Evolutionary conservation across 345 rosid genomes (phyloP).

Genomic region (Euclidium syriacum): DNA sequence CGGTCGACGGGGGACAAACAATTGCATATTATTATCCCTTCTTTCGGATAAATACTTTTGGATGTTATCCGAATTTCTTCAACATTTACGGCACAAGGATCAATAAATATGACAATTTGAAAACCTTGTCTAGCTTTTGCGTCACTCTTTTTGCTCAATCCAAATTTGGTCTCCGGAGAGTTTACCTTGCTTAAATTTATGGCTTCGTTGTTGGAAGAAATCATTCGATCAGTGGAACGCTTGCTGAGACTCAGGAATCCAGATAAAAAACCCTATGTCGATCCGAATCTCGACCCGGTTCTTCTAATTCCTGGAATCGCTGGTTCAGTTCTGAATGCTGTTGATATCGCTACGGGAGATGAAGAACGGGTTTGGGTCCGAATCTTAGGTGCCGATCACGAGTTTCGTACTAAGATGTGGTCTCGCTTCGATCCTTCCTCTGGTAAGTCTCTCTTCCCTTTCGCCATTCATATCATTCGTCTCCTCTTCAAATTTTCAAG

Average conservation of each 20-base stretch:
- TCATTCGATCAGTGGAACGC: slow-evolving; percentile 64
- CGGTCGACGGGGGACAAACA: too few relatives aligned
- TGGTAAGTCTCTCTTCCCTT: slow-evolving; percentile 35
- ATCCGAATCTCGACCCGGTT: slow-evolving; percentile 87
- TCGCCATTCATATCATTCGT: too few relatives aligned
- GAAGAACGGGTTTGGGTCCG: slow-evolving; percentile 93
- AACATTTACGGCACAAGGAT: too few relatives aligned
- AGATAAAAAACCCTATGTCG: slow-evolving; percentile 54
- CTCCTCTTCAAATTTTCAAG: too few relatives aligned
- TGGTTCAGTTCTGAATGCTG: slow-evolving; percentile 75
- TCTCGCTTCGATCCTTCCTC: slow-evolving; percentile 81
- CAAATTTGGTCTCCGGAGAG: too few relatives aligned
- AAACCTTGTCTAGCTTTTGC: too few relatives aligned
- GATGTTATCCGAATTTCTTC: too few relatives aligned
- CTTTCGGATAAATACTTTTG: too few relatives aligned
- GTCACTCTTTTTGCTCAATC: too few relatives aligned
- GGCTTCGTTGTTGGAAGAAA: slow-evolving; percentile 65
- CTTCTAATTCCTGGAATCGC: slow-evolving; percentile 88
- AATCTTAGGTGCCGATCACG: slow-evolving; percentile 69
- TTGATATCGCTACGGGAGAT: slow-evolving; percentile 45
- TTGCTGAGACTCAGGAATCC: slow-evolving; percentile 52
- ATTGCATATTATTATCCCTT: too few relatives aligned
- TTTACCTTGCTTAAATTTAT: too few relatives aligned
- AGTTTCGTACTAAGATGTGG: slow-evolving; percentile 83
- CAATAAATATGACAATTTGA: too few relatives aligned